Base-by-base conservation (phyloP, 2,329 filamentous ascomycete genomes). In the Niveomyces coronatus region DNA sequence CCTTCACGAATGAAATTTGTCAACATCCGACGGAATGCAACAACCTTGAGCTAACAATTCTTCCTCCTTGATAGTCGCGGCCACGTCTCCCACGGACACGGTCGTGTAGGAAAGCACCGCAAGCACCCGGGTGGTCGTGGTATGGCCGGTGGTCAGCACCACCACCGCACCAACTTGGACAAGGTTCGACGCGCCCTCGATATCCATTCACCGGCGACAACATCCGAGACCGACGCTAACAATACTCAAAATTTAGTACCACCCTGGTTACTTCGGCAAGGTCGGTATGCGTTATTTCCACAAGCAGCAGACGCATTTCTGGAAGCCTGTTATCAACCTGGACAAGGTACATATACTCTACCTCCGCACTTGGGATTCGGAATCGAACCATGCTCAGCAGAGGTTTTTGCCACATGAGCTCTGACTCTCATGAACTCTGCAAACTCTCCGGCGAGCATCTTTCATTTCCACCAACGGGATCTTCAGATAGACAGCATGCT, bases 211-310 rank as follows among this genome's bases (percentile, higher is more conserved):
- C 20, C 20, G 17, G 26, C 14, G 14, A 20, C 32, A 27, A 33
- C 33, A 33, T 38, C 38, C 31, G 8, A 45, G 14, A 10, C 36
- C 42, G 47, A 41, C 40, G 42, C 58, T 60, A 48, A 60, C 54
- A 37, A 32, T 35, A 26, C 37, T 43, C 29, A 43, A 47, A 58
- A n/a, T n/a, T n/a, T 78, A 89, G 71, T 87, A 89, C 81, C 85
- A 94, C 64, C 87, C 89, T 48, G 91, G 91, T 86, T 96, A 96
- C 85, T 96, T 95, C 71, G 86, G 86, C 71, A 94, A 95, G 75
- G 85, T 89, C 56, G 83, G 84, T 72, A 89, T 89, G 84, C 76
- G 85, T 62, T 82, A 89, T 74, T 95, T 94, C 85, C 89, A 96
- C 79, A 88, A 91, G 71, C 81, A 85, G 62, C 76, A 80, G 61